Evolutionary conservation across 176 grass and related monocot species (phyloP).

Genomic region (Musa troglodytarum): DNA sequence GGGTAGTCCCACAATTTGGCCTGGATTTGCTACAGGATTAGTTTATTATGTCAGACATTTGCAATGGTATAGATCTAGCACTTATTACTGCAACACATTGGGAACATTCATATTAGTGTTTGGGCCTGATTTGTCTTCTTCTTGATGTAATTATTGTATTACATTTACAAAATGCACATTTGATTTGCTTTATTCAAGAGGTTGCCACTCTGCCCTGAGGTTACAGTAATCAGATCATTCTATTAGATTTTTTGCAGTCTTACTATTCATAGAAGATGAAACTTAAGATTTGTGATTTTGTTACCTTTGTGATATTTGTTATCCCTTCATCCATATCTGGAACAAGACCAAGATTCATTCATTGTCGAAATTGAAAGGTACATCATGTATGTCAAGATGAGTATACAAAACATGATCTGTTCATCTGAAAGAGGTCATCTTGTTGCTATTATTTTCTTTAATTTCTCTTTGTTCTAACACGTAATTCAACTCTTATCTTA

Average conservation of each 20-base stretch:
- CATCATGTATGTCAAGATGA: conserved; percentile 1
- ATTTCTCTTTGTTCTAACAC: neutral
- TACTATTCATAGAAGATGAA: too few species aligned
- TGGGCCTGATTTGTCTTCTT: too few species aligned
- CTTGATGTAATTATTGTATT: too few species aligned
- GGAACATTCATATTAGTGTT: too few species aligned
- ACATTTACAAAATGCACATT: too few species aligned
- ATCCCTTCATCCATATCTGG: neutral
- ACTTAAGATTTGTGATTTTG: neutral
- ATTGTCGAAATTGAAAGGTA: neutral
- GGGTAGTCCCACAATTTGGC: neutral
- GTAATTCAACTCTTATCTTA: neutral
- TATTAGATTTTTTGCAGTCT: too few species aligned
- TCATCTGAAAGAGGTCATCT: neutral
- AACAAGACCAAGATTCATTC: neutral
- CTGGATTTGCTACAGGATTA: neutral
- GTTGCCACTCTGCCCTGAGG: too few species aligned
- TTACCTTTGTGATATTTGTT: neutral
- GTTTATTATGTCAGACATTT: too few species aligned
- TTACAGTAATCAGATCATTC: too few species aligned
- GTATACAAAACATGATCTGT: neutral
- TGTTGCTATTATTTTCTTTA: neutral
- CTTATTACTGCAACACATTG: too few species aligned
- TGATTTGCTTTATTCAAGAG: too few species aligned
- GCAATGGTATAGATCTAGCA: too few species aligned